Conservation (phyloP, 495 filamentous ascomycete genomes). For the Aspergillus cristatus region DNA sequence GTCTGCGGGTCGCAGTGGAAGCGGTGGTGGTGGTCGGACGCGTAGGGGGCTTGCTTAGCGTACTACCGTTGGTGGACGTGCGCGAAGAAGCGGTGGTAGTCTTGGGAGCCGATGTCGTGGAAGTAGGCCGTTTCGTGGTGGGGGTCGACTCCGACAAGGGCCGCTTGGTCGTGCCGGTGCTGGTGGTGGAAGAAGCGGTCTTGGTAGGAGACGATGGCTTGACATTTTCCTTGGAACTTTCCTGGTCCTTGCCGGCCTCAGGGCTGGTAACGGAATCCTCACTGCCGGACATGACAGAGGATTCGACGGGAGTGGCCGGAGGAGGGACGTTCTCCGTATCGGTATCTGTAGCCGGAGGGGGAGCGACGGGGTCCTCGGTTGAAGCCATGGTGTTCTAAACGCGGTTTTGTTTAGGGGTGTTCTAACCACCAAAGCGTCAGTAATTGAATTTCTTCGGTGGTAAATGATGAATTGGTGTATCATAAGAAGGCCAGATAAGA, state of each 20-base stretch:
- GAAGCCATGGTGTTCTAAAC: conserved; percentile 22
- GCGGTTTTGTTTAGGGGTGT: too few species aligned
- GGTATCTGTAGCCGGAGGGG: conserved; percentile 13
- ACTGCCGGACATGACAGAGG: conserved; percentile 26
- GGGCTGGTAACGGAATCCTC: conserved; percentile 33
- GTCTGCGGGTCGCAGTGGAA: conserved; percentile 24
- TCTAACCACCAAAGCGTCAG: too few species aligned
- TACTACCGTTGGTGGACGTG: conserved; percentile 21
- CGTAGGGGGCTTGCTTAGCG: conserved; percentile 37
- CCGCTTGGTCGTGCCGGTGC: conserved; percentile 21
- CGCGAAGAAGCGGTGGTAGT: conserved; percentile 18
- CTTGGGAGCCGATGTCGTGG: conserved; percentile 24
- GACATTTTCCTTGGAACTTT: conserved; percentile 20
- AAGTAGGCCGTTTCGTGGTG: conserved; percentile 28
- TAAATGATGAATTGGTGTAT: too few species aligned
- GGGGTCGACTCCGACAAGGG: conserved; percentile 20
- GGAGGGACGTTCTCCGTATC: conserved; percentile 22
- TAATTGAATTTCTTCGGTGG: too few species aligned
- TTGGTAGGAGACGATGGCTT: conserved; percentile 24
- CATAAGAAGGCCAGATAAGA: neutral
- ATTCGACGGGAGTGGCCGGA: conserved; percentile 34
- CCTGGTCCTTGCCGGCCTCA: conserved; percentile 23
- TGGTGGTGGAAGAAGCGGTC: conserved; percentile 7
- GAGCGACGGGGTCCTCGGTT: conserved; percentile 26
- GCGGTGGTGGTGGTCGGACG: conserved; percentile 30